Conservation (phyloP, 768 basidiomycete species). For the Amanita muscaria region DNA sequence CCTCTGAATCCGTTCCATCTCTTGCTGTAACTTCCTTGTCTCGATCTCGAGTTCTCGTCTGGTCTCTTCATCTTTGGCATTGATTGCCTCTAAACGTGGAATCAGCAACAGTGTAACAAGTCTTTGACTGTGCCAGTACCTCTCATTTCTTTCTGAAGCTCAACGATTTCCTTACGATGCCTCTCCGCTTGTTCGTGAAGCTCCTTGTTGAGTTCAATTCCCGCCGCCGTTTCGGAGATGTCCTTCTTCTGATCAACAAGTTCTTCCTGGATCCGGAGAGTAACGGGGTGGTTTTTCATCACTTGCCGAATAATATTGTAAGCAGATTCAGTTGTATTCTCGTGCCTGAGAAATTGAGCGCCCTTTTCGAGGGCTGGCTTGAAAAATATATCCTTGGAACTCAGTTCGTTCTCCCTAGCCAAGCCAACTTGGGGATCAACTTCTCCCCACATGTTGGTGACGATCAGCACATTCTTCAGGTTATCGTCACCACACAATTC, state of each 20-base stretch:
- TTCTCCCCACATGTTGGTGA: constrained; percentile 45
- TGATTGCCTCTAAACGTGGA: constrained; percentile 24
- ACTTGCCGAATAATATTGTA: constrained; percentile 34
- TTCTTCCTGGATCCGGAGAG: constrained; percentile 47
- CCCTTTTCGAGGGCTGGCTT: constrained; percentile 42
- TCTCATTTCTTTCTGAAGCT: constrained; percentile 38
- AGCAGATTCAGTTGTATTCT: constrained; percentile 31
- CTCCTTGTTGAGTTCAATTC: constrained; percentile 42
- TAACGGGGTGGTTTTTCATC: constrained; percentile 29
- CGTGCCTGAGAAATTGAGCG: constrained; percentile 35
- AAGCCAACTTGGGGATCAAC: constrained; percentile 29
- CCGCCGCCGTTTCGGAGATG: constrained; percentile 45
- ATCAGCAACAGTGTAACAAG: background rate
- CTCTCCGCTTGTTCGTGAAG: constrained; percentile 36
- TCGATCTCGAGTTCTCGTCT: constrained; percentile 35
- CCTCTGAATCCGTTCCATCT: constrained; percentile 32
- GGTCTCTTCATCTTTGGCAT: constrained; percentile 38
- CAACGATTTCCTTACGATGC: constrained; percentile 39
- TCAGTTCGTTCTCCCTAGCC: constrained; percentile 38
- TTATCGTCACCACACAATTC: constrained; percentile 36
- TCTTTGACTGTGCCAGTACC: constrained; percentile 12
- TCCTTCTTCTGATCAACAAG: constrained; percentile 40
- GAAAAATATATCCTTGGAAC: constrained; percentile 35
- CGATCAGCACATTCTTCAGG: constrained; percentile 36
- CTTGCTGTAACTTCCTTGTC: constrained; percentile 32